Conservation (phyloP, 2,329 filamentous ascomycete genomes). For the Pyrenophora seminiperda region DNA sequence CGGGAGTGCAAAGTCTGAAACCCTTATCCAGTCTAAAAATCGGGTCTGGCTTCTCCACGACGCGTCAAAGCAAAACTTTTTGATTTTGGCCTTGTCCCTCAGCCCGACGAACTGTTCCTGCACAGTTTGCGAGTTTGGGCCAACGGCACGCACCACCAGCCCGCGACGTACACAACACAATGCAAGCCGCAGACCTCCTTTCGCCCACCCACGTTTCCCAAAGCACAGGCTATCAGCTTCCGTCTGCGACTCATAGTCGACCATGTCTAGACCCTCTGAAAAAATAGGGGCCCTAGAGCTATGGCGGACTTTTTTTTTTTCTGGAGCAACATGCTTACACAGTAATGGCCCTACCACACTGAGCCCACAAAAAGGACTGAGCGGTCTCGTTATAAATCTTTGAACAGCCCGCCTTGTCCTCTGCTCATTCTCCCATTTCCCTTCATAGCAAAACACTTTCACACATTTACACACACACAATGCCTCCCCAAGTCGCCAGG, state of each 20-base stretch:
- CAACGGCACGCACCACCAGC: constrained; percentile 11
- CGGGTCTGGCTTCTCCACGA: constrained; percentile 7
- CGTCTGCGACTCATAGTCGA: constrained; percentile 16
- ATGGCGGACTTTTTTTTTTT: constrained; percentile 14
- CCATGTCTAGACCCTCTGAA: constrained; percentile 19
- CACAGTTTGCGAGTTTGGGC: constrained; percentile 2
- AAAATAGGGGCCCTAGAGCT: constrained; percentile 15
- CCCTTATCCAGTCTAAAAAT: constrained; percentile 16
- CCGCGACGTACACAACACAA: constrained; percentile 17
- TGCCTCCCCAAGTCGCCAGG: constrained; percentile 20
- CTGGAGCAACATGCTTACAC: constrained; percentile 7
- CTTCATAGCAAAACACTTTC: not conserved
- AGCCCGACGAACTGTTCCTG: constrained; percentile 9
- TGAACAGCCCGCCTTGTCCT: constrained; percentile 1
- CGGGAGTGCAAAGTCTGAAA: constrained; percentile 15
- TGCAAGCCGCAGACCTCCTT: constrained; percentile 16
- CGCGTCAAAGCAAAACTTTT: constrained; percentile 13
- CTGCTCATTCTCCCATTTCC: constrained; percentile 5
- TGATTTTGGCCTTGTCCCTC: constrained; percentile 5
- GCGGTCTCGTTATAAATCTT: constrained; percentile 9
- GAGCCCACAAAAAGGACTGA: constrained; percentile 17
- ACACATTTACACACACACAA: not conserved
- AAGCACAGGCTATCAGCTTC: constrained; percentile 18
- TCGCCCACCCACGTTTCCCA: constrained; percentile 15
- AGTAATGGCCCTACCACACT: constrained; percentile 3